Base-by-base conservation (phyloP, 2,329 filamentous ascomycete species). In the Monilinia fructicola region DNA sequence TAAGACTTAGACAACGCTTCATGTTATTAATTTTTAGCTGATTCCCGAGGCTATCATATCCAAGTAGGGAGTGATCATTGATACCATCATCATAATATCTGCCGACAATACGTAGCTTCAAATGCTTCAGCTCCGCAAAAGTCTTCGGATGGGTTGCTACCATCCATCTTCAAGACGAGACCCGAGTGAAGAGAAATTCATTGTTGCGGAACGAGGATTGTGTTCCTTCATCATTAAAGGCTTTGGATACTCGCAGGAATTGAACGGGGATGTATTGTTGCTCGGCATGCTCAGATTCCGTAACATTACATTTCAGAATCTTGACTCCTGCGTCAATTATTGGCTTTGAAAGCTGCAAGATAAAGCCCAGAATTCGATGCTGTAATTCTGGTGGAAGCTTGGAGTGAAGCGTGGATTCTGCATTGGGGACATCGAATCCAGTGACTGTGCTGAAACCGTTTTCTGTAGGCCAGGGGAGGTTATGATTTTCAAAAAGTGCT, bases 61-160 rank as follows among this genome's bases (percentile, higher is more conserved):
- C 53, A 21, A 18, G 16, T 31, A 35, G 38, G 14, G 4, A 18
- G 23, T 26, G 3, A 18, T 26, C 35, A 3, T 4, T 44, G 6
- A 1, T 31, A 26, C 14, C 9, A 14, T 63, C 60, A 21, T 63
- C 23, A 14, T 40, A 63, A 9, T 63, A 63, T 28, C 42, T 53
- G 2, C 48, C 60, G 26, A 63, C 21, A 23, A 55, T 42, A 10
- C 60, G 48, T 31, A 63, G 40, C n/a, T 53, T 38, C 23, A 63
- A 42, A 55, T 63, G 31, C 21, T 55, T 2, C 4, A 55, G 21
- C 35, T 54, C 7, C 4, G 38, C 48, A n/a, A 48, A 55, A 14
- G 21, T n/a, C 11, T 26, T 14, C 7, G 38, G 40, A 11, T 40
- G 26, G 28, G 35, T 54, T 6, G 21, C 55, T 1, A 63, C 48